Base-by-base conservation (phyloP, 371 early-diverging fungal species). In the Mucor racemosus region DNA sequence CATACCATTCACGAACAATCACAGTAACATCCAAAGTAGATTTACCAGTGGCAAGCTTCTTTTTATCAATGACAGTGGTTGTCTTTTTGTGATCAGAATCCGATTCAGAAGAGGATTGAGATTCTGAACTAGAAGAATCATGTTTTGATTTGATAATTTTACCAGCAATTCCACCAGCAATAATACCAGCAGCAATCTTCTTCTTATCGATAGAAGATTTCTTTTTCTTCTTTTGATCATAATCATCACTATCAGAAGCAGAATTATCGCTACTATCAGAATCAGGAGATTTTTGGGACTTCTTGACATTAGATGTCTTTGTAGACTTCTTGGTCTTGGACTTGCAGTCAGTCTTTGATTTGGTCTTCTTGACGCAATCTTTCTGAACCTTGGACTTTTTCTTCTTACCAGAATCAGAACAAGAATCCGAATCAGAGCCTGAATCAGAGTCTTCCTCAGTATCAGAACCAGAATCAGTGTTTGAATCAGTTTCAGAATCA, bases 1-100 rank as follows among this genome's bases (percentile, higher is more conserved):
- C 64, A 46, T 65, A 75, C 80, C 80, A 79, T n/a, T 72, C 59
- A 15, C 62, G 58, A 31, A 79, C 61, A 55, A 75, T 75, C 3
- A 65, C 31, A 41, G 75, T 73, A 41, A 74, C 69, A 56, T 75
- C 68, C 44, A 64, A 38, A 38, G 58, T 55, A 46, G 60, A 53
- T 34, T 56, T 41, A 21, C 57, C 57, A 35, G 41, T 46, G 36
- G 61, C 41, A 17, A 65, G 35, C 36, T 73, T 68, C 17, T 65
- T 54, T 40, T 64, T 66, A 15, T 66, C 71, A 34, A 55, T 21
- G 11, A 48, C 42, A 35, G 50, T 36, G 5, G 46, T 60, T 0
- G 44, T 57, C 59, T 64, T 42, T 17, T 62, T 48, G 14, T 34
- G 34, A 13, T 31, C 53, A 36, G 38, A 38, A 6, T 46, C 62